Percentiles rank a stretch among this genome's conserved stretches.
These are phyloP conservation scores for Sphagnurus paluster DNA, from an alignment of 1,284 basidiomycete species.

Conservation along the genomic window DNA sequence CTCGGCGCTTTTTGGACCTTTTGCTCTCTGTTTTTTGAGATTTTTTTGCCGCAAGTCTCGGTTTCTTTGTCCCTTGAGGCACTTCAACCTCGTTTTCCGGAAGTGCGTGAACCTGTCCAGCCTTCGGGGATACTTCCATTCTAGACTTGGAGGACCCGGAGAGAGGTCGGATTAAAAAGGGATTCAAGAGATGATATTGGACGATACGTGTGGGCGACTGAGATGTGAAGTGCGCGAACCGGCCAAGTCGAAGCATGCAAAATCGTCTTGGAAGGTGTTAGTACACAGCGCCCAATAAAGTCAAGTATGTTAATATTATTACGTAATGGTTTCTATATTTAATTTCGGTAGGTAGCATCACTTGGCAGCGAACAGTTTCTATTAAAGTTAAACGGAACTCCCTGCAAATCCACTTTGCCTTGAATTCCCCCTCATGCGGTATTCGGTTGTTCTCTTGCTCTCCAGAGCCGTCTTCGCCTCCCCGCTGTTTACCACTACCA, in stretches of 20 bases:
- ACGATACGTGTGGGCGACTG: slow-evolving; percentile 1
- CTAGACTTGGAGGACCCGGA: background rate
- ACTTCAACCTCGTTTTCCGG: slow-evolving; percentile 28
- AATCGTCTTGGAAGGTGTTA: slow-evolving; percentile 11
- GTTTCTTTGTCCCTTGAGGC: slow-evolving; percentile 42
- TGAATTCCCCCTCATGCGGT: slow-evolving; percentile 16
- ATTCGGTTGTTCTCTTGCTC: slow-evolving; percentile 10
- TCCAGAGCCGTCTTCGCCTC: slow-evolving; percentile 14
- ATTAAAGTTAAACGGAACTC: background rate
- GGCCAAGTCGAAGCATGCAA: slow-evolving; percentile 5
- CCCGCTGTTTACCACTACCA: slow-evolving; percentile 9
- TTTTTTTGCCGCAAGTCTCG: slow-evolving; percentile 30
- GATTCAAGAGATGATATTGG: background rate
- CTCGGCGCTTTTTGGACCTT: slow-evolving; percentile 18
- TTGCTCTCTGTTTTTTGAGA: slow-evolving; percentile 14
- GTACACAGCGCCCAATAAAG: slow-evolving; percentile 10
- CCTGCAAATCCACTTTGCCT: background rate
- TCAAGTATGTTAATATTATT: slow-evolving; percentile 3
- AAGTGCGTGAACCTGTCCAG: slow-evolving; percentile 26
- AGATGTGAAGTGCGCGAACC: slow-evolving; percentile 1
- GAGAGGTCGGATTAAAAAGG: background rate
- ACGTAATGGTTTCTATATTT: slow-evolving; percentile 9
- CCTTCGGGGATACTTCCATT: slow-evolving; percentile 18
- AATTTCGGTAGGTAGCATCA: background rate
- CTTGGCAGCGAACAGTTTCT: background rate